Base-by-base conservation (phyloP, 352 stramenopile genomes). In the Phytophthora fragariaefolia region DNA sequence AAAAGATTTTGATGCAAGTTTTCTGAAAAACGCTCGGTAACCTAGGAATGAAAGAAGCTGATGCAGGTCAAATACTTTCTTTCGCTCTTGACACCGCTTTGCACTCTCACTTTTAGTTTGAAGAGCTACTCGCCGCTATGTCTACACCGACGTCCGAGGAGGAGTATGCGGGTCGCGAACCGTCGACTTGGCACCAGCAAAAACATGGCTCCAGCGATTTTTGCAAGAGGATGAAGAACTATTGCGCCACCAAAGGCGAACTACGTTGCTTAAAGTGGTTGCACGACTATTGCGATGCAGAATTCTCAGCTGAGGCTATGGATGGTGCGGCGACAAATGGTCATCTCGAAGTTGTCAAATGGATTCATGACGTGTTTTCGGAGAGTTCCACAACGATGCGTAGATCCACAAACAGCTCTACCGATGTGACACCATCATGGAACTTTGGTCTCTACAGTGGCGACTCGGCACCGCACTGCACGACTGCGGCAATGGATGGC, bases 241-340 rank as follows among this genome's bases (percentile, higher is more conserved):
- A 36, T 22, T 65, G 42, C 36, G 46, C 43, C 20, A 58, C 28
- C n/a, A n/a, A 50, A 6, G 63, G 56, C 20, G 10, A 24, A n/a
- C n/a, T 66, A 6, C 8, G 34, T 15, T 9, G 24, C 20, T 23
- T 58, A 13, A 38, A 59, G 30, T 68, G 64, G 58, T 42, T 72
- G 58, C 50, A 56, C 22, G 26, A 55, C n/a, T 55, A 59, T 12
- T 61, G 63, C 20, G 7, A 23, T 2, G 50, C 28, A 2, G 32
- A 52, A 20, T 42, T 47, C 26, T 26, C 49, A 15, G 38, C 45
- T 0, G 62, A 64, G 8, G 40, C 40, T 24, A 71, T 71, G 63
- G 57, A 71, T 27, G 48, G 32, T 23, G 63, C 63, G 15, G 56
- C 63, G 7, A 61, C 13, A 30, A 71, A 66, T 30, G 56, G 56